Percentiles rank a stretch among this genome's conserved stretches.
These are phyloP conservation scores for Tremella yokohamensis DNA, from an alignment of 768 basidiomycete genomes.

Conservation along the genomic window DNA sequence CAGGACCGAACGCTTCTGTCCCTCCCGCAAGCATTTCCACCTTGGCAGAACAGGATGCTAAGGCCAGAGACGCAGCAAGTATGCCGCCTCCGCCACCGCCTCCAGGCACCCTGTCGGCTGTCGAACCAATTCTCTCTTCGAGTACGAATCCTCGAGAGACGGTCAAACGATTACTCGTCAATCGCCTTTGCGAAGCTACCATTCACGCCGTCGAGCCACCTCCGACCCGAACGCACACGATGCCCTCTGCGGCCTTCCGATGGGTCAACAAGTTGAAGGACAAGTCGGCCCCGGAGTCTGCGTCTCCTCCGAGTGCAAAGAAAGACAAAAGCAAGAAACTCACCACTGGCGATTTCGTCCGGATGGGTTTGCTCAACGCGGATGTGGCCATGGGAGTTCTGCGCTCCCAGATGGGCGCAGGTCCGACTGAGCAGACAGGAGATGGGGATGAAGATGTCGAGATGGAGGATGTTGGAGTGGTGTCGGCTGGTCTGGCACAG, in stretches of 20 bases:
- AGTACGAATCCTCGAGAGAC: not conserved
- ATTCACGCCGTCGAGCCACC: constrained; percentile 2
- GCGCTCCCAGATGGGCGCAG: not conserved
- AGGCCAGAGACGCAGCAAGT: too few relatives aligned
- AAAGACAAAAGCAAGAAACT: not conserved
- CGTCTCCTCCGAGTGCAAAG: not conserved
- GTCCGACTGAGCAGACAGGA: not conserved
- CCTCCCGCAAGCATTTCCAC: not conserved
- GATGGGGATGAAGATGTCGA: too few relatives aligned
- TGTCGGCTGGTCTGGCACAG: too few relatives aligned
- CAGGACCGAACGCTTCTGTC: not conserved
- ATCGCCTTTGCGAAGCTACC: not conserved
- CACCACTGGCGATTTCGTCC: not conserved
- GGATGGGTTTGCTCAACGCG: not conserved
- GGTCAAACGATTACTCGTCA: constrained; percentile 1
- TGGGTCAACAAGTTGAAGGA: constrained; percentile 2
- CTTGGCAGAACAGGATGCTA: too few relatives aligned
- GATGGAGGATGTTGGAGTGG: too few relatives aligned
- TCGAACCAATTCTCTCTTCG: not conserved
- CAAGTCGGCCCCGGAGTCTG: not conserved
- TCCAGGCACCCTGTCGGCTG: not conserved
- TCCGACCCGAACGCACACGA: not conserved
- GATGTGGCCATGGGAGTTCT: not conserved
- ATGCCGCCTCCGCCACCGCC: not conserved
- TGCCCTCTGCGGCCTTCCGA: not conserved